Percentiles rank a stretch among this genome's conserved stretches.
These are phyloP conservation scores for Lachnellula arida DNA, from an alignment of 2,329 filamentous ascomycete genomes.

Conservation along the genomic window DNA sequence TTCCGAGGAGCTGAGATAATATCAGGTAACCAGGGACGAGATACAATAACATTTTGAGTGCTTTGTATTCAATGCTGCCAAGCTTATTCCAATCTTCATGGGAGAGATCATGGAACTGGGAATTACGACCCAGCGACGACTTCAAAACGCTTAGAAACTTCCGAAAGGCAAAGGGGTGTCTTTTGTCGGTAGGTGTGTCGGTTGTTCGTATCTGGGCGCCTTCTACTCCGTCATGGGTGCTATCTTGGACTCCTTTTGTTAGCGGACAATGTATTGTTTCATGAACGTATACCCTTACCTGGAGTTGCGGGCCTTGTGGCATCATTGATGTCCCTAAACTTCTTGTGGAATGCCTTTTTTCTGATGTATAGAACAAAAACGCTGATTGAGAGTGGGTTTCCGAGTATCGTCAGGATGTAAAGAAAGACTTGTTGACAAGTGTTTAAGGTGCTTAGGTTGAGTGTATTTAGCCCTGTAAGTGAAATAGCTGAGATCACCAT, in stretches of 20 bases:
- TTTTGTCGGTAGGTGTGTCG: neutral
- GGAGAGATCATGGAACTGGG: constrained; percentile 48
- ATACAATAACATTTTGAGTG: constrained; percentile 53
- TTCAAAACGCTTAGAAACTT: neutral
- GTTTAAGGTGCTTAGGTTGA: constrained; percentile 57
- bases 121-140: constrained; percentile 40
- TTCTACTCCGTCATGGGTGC: too few species aligned
- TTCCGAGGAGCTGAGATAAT: constrained; percentile 52
- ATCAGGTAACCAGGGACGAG: constrained; percentile 57
- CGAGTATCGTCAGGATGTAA: constrained; percentile 58
- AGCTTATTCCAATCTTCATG: constrained; percentile 49
- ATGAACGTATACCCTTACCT: neutral
- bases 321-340: constrained; percentile 49
- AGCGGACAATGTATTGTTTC: neutral
- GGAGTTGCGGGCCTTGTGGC: constrained; percentile 31
- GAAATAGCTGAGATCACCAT: constrained; percentile 61
- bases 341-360: constrained; percentile 54
- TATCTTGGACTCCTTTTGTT: neutral
- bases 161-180: too few species aligned
- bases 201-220: too few species aligned
- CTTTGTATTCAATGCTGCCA: constrained; percentile 58
- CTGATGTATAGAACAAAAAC: constrained; percentile 57
- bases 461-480: constrained; percentile 59
- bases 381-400: constrained; percentile 60
- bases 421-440: constrained; percentile 62